Conservation (phyloP, 108 stramenopile species). For the Pseudonitzschia pungens region DNA sequence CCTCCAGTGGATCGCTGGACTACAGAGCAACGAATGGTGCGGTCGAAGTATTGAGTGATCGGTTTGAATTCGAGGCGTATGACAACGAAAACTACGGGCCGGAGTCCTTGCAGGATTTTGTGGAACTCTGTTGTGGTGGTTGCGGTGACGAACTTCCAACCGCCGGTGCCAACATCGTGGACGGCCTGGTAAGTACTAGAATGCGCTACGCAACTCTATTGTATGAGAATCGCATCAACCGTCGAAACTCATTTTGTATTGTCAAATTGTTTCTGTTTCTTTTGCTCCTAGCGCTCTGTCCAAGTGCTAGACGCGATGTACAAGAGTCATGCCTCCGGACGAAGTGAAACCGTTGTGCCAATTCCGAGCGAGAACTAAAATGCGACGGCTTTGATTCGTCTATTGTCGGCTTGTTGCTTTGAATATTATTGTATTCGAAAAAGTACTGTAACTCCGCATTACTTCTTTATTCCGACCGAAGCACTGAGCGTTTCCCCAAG, state of each 20-base stretch:
- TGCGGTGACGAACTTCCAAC: constrained; percentile 28
- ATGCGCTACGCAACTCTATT: background rate
- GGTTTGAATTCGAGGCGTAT: constrained; percentile 67
- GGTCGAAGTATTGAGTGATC: constrained; percentile 32
- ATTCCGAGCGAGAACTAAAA: background rate
- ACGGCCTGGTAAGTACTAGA: constrained; percentile 36
- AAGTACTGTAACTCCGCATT: background rate
- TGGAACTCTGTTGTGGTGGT: constrained; percentile 53
- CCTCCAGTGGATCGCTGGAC: constrained; percentile 55
- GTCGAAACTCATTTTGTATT: background rate
- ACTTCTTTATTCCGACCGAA: background rate
- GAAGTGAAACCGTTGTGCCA: constrained; percentile 16
- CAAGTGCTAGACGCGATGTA: constrained; percentile 69
- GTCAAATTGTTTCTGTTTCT: background rate
- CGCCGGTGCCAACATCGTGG: constrained; percentile 50
- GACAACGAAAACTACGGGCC: constrained; percentile 59
- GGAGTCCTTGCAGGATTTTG: constrained; percentile 52
- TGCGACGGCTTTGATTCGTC: background rate
- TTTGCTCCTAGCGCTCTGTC: background rate
- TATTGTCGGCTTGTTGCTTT: background rate
- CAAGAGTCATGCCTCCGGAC: constrained; percentile 46
- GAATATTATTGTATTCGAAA: background rate
- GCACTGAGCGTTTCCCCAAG: background rate
- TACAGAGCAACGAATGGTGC: constrained; percentile 37
- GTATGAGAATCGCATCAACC: background rate